Evolutionary conservation across 805 yeast genomes (phyloP), one percentile per base, ranked within the genome.

Genomic region (Debaryomyces tyrocola): DNA sequence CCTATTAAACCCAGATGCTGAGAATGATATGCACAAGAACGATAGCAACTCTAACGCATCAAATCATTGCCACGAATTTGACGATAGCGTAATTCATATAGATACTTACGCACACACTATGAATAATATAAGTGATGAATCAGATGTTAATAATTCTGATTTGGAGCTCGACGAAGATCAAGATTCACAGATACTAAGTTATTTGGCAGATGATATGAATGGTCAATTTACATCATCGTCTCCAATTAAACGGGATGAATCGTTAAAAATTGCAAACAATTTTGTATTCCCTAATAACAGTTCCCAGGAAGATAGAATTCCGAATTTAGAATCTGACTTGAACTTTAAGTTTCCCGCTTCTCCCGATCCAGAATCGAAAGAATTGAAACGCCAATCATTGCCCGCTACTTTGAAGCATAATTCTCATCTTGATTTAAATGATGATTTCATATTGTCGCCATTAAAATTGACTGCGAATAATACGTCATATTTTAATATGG

Each of bases 371-470:
- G 53, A 46, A 27, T 50, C 62, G 4, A 61, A 57, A 33, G 46
- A 50, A 10, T 46, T 46, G 42, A 66, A 68, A 46, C 51, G 75
- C 33, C 70, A 58, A 51, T 68, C 74, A 4, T 55, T 71, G 35
- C 76, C 76, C 3, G 58, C 60, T 9, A 58, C 58, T 40, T 53
- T 69, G 42, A 62, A 62, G 41, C 50, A 44, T 18, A 40, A 55
- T 9, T 57, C 61, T 6, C 45, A 21, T 15, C 18, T 50, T 2
- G 48, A 52, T n/a, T 62, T 60, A 12, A 58, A 59, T 17, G 62
- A 59, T 14, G 68, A 69, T 10, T 73, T 73, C 53, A 67, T 71
- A 33, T 62, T 71, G 34, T 69, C 75, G 12, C 78, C 78, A 3
- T 63, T 73, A 40, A 73, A 73, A 45, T 55, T 73, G 46, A 61